Evolutionary conservation across 495 filamentous ascomycete species (phyloP).

Genomic region (Aspergillus sclerotiicarbonarius): DNA sequence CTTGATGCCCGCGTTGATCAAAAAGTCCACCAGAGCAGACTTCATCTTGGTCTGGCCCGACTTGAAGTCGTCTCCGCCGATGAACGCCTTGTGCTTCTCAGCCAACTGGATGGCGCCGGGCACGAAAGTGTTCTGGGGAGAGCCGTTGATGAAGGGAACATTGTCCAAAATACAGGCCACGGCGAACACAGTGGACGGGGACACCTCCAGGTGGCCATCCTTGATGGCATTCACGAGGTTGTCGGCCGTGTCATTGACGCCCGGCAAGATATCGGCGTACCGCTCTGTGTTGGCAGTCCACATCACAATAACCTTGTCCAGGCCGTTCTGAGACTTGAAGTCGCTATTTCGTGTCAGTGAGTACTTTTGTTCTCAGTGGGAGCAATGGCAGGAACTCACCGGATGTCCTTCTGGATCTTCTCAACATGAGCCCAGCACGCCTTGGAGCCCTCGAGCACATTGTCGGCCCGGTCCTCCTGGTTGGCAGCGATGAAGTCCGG

Average conservation of each 20-base stretch:
- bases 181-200: constrained; percentile 94
- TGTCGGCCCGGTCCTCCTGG: constrained; percentile 96
- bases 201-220: constrained; percentile 78
- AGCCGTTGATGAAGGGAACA: constrained; percentile 97
- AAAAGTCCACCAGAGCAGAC: constrained; percentile 95
- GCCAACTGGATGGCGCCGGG: constrained; percentile 88
- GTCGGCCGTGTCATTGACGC: constrained; percentile 95
- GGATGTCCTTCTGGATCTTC: constrained; percentile 91
- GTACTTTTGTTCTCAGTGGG: too few relatives aligned
- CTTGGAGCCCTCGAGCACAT: constrained; percentile 79
- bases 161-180: constrained; percentile 89
- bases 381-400: constrained; percentile 50
- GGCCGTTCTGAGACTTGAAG: constrained; percentile 80
- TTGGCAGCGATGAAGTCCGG: constrained; percentile 99
- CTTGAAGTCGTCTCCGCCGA: constrained; percentile 99
- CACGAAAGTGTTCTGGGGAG: constrained; percentile 98
- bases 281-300: constrained; percentile 99
- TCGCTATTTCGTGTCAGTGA: constrained; percentile 53
- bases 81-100: constrained; percentile 84
- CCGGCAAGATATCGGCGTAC: constrained; percentile 80
- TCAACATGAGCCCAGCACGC: constrained; percentile 84
- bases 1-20: constrained; percentile 98
- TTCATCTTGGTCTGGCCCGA: constrained; percentile 99
- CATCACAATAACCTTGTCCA: constrained; percentile 96
- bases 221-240: constrained; percentile 88